Evolutionary conservation across 208 protist species (phyloP).

Genomic region (Leishmania braziliensis): DNA sequence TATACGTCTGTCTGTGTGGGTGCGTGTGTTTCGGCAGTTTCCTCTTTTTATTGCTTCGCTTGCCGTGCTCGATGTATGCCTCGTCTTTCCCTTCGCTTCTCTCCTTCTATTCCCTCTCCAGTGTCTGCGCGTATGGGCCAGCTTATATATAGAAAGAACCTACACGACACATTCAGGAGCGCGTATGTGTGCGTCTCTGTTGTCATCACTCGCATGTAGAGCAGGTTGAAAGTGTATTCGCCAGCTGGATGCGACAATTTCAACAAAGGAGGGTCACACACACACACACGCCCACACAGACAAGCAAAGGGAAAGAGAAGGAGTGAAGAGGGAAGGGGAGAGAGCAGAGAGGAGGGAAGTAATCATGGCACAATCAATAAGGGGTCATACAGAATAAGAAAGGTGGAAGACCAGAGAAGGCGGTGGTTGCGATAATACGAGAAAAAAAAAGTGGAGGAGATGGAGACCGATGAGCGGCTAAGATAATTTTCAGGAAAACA

Average conservation of each 20-base stretch:
- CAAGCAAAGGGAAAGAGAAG: slow-evolving; percentile 6
- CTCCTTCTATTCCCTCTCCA: neutral
- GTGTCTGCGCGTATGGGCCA: neutral
- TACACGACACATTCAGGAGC: neutral
- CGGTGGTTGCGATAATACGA: neutral
- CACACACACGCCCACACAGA: slow-evolving; percentile 2
- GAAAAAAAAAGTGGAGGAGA: slow-evolving; percentile 8
- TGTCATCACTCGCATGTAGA: neutral
- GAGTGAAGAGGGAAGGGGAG: neutral
- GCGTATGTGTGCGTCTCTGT: neutral
- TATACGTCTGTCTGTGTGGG: neutral
- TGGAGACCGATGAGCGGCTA: slow-evolving; percentile 21
- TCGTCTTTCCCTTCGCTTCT: neutral
- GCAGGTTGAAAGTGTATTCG: neutral
- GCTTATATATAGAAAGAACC: neutral
- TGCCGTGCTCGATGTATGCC: neutral
- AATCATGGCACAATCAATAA: neutral
- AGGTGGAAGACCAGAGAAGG: neutral
- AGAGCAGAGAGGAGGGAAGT: neutral
- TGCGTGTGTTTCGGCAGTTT: neutral
- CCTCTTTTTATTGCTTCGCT: neutral
- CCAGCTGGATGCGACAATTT: neutral
- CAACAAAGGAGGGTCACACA: neutral
- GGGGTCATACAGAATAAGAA: neutral
- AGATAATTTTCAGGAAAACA: slow-evolving; percentile 5